Conservation (phyloP, 208 protist species). For the Acanthamoeba triangularis region DNA sequence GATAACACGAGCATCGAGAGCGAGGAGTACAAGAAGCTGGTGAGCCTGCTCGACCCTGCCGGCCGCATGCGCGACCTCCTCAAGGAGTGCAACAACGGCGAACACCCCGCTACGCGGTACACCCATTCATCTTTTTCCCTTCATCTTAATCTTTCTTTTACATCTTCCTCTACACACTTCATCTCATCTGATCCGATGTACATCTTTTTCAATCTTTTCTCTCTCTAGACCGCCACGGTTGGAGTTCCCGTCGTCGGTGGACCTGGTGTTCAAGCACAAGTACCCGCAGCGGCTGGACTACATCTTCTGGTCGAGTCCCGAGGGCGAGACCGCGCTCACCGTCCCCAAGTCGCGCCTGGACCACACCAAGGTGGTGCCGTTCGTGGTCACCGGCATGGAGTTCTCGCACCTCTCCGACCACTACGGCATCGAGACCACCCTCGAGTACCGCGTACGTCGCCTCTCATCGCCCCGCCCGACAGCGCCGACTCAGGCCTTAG, state of each 20-base stretch:
- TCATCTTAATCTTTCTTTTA: neutral
- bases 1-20: conserved; percentile 75
- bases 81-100: conserved; percentile 67
- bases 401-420: conserved; percentile 68
- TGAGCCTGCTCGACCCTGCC: conserved; percentile 36
- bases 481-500: neutral
- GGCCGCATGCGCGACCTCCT: conserved; percentile 60
- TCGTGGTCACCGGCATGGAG: conserved; percentile 69
- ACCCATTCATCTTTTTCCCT: neutral
- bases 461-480: neutral
- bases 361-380: conserved; percentile 60
- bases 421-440: conserved; percentile 65
- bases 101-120: conserved; percentile 61
- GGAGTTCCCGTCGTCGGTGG: conserved; percentile 73
- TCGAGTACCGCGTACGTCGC: neutral
- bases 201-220: neutral
- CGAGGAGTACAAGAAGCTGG: conserved; percentile 73
- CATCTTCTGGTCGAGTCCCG: conserved; percentile 63
- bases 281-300: conserved; percentile 74
- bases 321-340: conserved; percentile 39
- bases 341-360: conserved; percentile 33
- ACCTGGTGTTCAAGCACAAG: conserved; percentile 77
- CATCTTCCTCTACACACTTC: conserved; percentile 12
- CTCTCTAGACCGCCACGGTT: conserved; percentile 6
- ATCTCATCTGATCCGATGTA: too few species aligned